Percentiles rank a stretch among this genome's conserved stretches.
phyloP scores from a whole-genome alignment of 345 rosid genomes.

The Tarenaya hassleriana region DNA sequence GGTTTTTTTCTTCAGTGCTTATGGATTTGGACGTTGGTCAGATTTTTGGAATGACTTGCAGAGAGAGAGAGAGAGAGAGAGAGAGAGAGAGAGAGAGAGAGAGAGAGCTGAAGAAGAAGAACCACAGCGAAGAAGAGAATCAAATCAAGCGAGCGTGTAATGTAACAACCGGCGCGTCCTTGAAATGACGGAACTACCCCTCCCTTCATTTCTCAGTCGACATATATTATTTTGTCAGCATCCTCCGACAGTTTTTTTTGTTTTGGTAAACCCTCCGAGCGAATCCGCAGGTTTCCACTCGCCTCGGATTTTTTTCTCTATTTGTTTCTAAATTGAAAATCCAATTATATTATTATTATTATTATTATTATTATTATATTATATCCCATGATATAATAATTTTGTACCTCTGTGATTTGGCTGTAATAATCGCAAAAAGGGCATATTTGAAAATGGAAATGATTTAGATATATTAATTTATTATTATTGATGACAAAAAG shows the following conservation, averaged over 20 bases:
- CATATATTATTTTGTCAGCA: constrained; percentile 26
- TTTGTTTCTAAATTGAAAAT: not conserved
- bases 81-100: no score
- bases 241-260: constrained; percentile 30
- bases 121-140: constrained; percentile 47
- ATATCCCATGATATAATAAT: no score
- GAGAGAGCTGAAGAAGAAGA: constrained; percentile 16
- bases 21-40: not conserved
- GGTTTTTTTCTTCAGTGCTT: no score
- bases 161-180: constrained; percentile 26
- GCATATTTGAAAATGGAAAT: no score
- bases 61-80: constrained; percentile 6
- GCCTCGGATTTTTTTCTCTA: no score
- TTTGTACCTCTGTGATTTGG: no score
- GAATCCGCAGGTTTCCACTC: constrained; percentile 10
- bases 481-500: no score
- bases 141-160: constrained; percentile 23
- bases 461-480: no score
- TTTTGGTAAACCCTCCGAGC: constrained; percentile 22
- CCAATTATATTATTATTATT: no score
- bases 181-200: constrained; percentile 23
- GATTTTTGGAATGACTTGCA: constrained; percentile 1
- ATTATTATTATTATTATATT: no score
- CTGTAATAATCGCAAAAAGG: no score
- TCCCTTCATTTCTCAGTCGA: constrained; percentile 16